Conservation (phyloP, 805 yeast species). For the Pichia deserticola region DNA sequence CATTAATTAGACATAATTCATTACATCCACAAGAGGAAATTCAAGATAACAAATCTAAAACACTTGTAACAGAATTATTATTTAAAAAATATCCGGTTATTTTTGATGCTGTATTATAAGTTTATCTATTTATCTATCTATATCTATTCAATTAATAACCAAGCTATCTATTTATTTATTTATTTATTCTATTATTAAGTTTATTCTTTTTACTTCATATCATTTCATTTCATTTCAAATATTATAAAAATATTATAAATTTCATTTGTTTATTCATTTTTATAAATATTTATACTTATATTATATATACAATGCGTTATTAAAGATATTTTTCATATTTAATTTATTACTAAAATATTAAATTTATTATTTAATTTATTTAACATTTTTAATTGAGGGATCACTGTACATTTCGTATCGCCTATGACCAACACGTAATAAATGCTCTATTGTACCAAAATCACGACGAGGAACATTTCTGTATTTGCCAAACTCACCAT, state of each 20-base stretch:
- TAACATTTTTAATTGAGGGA: conserved; percentile 63
- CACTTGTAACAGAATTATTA: conserved; percentile 69
- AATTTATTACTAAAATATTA: background rate
- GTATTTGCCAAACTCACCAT: conserved; percentile 55
- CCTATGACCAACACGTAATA: conserved; percentile 68
- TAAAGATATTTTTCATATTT: background rate
- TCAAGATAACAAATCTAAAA: conserved; percentile 73
- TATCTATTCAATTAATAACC: no score
- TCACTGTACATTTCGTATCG: conserved; percentile 65
- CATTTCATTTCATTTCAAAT: no score
- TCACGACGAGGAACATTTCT: conserved; percentile 61
- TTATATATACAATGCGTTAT: background rate
- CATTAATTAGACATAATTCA: conserved; percentile 61
- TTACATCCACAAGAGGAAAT: conserved; percentile 74
- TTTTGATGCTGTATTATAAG: conserved; percentile 5
- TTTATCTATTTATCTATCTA: background rate
- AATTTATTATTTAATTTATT: background rate
- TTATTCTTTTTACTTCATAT: no score
- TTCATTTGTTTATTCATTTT: background rate
- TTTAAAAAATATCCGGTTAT: conserved; percentile 40
- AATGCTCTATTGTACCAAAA: conserved; percentile 78
- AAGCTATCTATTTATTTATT: no score
- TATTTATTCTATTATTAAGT: no score
- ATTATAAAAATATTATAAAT: background rate
- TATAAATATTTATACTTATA: no score